These are phyloP conservation scores for Fusarium multiceps DNA, from an alignment of 2,329 filamentous ascomycete genomes.

Conservation along the genomic window DNA sequence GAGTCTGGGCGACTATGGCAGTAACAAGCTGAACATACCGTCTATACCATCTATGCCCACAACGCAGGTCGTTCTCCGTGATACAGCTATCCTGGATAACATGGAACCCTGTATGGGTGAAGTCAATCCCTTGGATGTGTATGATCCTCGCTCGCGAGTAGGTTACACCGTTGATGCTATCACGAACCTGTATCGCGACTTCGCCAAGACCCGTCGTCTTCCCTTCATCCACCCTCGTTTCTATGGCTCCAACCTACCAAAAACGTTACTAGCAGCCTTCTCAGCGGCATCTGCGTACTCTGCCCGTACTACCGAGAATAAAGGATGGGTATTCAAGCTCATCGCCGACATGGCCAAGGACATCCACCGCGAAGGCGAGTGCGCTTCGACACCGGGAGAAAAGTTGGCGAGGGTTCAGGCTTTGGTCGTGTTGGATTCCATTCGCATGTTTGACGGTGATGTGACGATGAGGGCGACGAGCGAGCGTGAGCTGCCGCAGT, in stretches of 20 bases:
- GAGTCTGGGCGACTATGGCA: constrained; percentile 43
- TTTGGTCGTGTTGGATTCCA: constrained; percentile 54
- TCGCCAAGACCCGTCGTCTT: constrained; percentile 52
- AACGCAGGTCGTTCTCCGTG: constrained; percentile 46
- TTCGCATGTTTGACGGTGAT: constrained; percentile 59
- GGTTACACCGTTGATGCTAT: constrained; percentile 51
- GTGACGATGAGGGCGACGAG: constrained; percentile 54
- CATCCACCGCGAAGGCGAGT: constrained; percentile 52
- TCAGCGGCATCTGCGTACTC: constrained; percentile 55
- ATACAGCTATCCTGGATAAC: constrained; percentile 45
- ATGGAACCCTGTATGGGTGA: constrained; percentile 37
- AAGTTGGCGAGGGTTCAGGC: constrained; percentile 59
- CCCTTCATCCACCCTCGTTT: constrained; percentile 58
- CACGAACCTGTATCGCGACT: constrained; percentile 50
- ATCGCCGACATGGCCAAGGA: constrained; percentile 53
- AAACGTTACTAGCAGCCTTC: constrained; percentile 55
- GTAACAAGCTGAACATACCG: constrained; percentile 49
- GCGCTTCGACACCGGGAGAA: constrained; percentile 48
- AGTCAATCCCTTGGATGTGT: constrained; percentile 51
- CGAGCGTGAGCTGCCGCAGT: constrained; percentile 53
- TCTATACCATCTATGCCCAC: constrained; percentile 41
- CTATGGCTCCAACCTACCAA: constrained; percentile 55
- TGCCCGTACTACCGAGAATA: constrained; percentile 52
- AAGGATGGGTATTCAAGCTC: constrained; percentile 54
- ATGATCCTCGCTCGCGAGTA: constrained; percentile 51